A percentile compares a stretch with the other conserved stretches of the same genome.
Evolutionary conservation across 73 alveolate genomes (phyloP).

Genomic region (Diophrys appendiculata): DNA sequence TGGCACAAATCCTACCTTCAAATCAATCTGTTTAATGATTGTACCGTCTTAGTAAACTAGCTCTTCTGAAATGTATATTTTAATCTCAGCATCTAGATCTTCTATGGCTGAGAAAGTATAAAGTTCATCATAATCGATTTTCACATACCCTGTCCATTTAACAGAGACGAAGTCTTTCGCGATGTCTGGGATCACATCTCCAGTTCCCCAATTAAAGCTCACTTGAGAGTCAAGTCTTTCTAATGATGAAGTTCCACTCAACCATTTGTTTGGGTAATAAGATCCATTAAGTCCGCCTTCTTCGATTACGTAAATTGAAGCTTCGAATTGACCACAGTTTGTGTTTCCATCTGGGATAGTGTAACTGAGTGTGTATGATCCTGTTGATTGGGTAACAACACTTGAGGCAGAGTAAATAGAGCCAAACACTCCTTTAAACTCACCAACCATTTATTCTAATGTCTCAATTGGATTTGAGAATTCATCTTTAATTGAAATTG

Average conservation of each 20-base stretch:
- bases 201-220: slow-evolving; percentile 72
- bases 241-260: slow-evolving; percentile 52
- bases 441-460: slow-evolving; percentile 7
- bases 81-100: slow-evolving; percentile 74
- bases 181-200: slow-evolving; percentile 50
- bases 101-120: slow-evolving; percentile 74
- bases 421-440: slow-evolving; percentile 4
- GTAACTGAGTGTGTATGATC: slow-evolving; percentile 14
- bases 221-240: slow-evolving; percentile 52
- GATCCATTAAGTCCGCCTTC: slow-evolving; percentile 68
- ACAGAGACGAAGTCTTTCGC: slow-evolving; percentile 56
- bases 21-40: slow-evolving; percentile 25
- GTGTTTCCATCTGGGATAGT: slow-evolving; percentile 35
- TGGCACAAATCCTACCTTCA: slow-evolving; percentile 39
- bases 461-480: neutral
- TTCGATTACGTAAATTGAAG: slow-evolving; percentile 19
- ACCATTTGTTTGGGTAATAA: slow-evolving; percentile 77
- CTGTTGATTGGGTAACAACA: slow-evolving; percentile 32
- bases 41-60: slow-evolving; percentile 65
- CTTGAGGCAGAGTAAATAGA: slow-evolving; percentile 12
- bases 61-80: slow-evolving; percentile 60
- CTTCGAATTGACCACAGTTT: slow-evolving; percentile 44
- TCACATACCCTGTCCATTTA: slow-evolving; percentile 71
- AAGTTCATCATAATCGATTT: slow-evolving; percentile 67
- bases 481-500: slow-evolving; percentile 3